Percentiles rank a stretch among this genome's conserved stretches.
Evolutionary conservation across 331 rosid genomes (phyloP).

Genomic region (Spiraea crenata): DNA sequence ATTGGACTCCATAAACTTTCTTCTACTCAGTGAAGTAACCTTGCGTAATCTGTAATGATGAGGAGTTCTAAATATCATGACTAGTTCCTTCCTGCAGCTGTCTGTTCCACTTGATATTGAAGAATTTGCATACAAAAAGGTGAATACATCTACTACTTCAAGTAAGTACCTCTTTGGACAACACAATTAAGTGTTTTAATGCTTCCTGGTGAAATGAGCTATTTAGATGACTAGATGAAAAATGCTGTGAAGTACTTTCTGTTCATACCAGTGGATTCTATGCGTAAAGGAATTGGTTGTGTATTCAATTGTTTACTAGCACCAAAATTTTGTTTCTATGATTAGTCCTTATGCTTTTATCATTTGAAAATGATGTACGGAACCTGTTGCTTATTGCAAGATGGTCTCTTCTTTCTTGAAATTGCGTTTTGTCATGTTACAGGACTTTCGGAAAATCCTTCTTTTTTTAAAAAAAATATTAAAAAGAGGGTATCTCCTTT

Average conservation of each 20-base stretch:
- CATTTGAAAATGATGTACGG: neutral
- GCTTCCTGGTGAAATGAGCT: neutral
- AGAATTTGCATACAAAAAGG: conserved; percentile 45
- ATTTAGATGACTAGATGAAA: neutral
- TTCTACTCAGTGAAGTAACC: neutral
- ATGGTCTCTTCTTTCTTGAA: neutral
- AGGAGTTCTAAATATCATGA: neutral
- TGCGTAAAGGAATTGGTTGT: neutral
- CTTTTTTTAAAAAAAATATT: neutral
- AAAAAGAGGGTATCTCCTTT: neutral
- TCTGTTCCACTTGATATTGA: conserved; percentile 41
- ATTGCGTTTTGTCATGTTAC: neutral
- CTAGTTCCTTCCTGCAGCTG: conserved; percentile 28
- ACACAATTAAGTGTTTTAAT: neutral
- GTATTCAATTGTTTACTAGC: neutral
- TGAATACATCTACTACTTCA: conserved; percentile 20
- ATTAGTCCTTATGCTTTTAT: neutral
- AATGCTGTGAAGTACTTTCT: neutral
- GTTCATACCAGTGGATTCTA: neutral
- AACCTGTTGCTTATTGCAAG: neutral
- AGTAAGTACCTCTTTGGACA: conserved; percentile 26
- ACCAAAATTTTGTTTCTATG: neutral
- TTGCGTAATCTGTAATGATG: neutral
- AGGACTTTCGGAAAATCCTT: neutral
- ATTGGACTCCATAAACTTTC: neutral